Conservation (phyloP, 495 filamentous ascomycete species). For the Pyronema domesticum region DNA sequence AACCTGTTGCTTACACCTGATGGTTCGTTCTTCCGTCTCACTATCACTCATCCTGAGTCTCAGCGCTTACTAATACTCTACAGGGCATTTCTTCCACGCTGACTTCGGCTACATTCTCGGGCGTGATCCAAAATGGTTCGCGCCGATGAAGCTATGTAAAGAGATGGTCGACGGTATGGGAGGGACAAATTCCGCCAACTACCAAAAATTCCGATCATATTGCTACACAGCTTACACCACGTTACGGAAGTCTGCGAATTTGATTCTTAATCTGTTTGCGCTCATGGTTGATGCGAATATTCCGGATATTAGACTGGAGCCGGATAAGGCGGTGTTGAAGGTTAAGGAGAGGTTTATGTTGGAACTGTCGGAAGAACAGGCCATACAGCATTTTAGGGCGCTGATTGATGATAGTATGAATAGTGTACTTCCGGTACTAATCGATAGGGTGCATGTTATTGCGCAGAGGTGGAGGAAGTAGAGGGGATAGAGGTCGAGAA, state of each 20-base stretch:
- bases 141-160: constrained; percentile 87
- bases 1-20: constrained; percentile 83
- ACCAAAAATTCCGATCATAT: constrained; percentile 76
- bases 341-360: constrained; percentile 87
- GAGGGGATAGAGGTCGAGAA: background rate
- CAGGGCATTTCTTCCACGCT: constrained; percentile 84
- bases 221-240: constrained; percentile 92
- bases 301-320: constrained; percentile 80
- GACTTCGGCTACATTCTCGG: constrained; percentile 98
- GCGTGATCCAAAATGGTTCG: constrained; percentile 92
- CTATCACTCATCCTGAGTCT: background rate
- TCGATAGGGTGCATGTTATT: constrained; percentile 86
- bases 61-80: background rate
- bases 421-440: constrained; percentile 76
- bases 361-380: constrained; percentile 86
- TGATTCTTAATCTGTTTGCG: constrained; percentile 92
- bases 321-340: constrained; percentile 81
- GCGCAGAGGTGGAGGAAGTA: constrained; percentile 76
- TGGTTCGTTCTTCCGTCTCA: constrained; percentile 24
- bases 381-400: constrained; percentile 65
- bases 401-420: constrained; percentile 79
- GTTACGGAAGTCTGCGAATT: constrained; percentile 66
- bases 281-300: constrained; percentile 97
- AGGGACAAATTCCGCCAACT: constrained; percentile 57
- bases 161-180: constrained; percentile 99